Conservation (phyloP, 2,329 filamentous ascomycete genomes). For the Neofusicoccum sp. region DNA sequence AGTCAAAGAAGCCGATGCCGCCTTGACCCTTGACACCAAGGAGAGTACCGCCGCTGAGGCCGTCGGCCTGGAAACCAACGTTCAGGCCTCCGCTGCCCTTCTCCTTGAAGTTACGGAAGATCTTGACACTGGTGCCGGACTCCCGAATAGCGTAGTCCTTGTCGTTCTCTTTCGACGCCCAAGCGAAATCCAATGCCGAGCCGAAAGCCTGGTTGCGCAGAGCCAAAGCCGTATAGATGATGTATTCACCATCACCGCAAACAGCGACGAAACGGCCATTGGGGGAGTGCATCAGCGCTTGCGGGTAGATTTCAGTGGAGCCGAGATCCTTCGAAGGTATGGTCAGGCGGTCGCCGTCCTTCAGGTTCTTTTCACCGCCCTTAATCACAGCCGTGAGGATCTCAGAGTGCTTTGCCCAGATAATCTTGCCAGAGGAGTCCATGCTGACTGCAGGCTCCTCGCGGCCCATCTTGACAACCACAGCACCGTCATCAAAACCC, state of each 20-base stretch:
- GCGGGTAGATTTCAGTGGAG: conserved; percentile 93
- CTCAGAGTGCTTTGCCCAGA: conserved; percentile 94
- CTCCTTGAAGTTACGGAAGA: conserved; percentile 97
- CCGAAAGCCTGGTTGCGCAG: conserved; percentile 98
- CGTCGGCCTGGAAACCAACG: conserved; percentile 92
- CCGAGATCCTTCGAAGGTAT: conserved; percentile 93
- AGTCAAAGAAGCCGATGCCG: conserved; percentile 94
- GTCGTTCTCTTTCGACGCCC: conserved; percentile 95
- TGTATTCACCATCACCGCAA: conserved; percentile 97
- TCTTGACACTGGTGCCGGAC: conserved; percentile 88
- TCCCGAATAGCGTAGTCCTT: conserved; percentile 98
- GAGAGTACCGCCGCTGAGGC: conserved; percentile 81
- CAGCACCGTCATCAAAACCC: conserved; percentile 95
- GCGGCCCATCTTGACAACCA: conserved; percentile 95
- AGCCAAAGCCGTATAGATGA: conserved; percentile 94
- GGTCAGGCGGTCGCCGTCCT: conserved; percentile 84
- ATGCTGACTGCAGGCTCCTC: conserved; percentile 98
- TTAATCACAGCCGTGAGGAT: conserved; percentile 95
- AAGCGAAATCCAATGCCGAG: conserved; percentile 91
- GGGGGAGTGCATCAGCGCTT: conserved; percentile 91
- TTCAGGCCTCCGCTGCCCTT: conserved; percentile 78
- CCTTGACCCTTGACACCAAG: conserved; percentile 94
- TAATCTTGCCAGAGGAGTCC: conserved; percentile 92
- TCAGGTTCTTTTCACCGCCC: conserved; percentile 75
- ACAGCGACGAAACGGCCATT: conserved; percentile 88